Percentiles rank a stretch among this genome's conserved stretches.
Evolutionary conservation across 2,329 filamentous ascomycete species (phyloP).

Genomic region (Colletotrichum spinosum): DNA sequence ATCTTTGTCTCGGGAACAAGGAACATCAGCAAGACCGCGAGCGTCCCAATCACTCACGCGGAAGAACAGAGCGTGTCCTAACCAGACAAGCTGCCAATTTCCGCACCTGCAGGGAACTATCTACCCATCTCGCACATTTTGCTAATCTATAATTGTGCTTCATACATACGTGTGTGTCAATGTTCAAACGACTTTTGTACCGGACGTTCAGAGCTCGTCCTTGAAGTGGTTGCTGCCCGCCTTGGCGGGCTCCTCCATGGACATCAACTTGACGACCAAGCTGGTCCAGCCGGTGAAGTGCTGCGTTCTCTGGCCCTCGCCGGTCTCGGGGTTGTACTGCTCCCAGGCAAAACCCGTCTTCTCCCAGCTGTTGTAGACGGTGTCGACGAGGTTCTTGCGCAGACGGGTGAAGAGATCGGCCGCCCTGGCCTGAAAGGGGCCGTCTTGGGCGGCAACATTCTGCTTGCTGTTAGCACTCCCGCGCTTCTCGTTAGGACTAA

Average conservation of each 20-base stretch:
- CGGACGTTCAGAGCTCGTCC: slow-evolving; percentile 59
- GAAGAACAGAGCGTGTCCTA: too few species aligned
- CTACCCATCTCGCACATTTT: neutral
- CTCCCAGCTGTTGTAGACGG: slow-evolving; percentile 88
- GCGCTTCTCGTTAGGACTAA: neutral
- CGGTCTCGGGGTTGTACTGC: slow-evolving; percentile 95
- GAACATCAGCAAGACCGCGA: neutral
- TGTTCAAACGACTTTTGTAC: slow-evolving; percentile 4
- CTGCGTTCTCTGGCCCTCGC: slow-evolving; percentile 92
- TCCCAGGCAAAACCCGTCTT: slow-evolving; percentile 98
- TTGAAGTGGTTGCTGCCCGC: slow-evolving; percentile 44
- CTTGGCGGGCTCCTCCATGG: slow-evolving; percentile 78
- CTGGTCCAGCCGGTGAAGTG: slow-evolving; percentile 99
- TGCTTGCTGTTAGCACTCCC: slow-evolving; percentile 44
- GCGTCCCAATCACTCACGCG: neutral
- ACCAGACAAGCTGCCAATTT: neutral
- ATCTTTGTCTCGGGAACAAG: neutral
- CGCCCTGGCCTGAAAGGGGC: slow-evolving; percentile 77
- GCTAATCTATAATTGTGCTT: slow-evolving; percentile 20
- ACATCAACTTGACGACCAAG: slow-evolving; percentile 96
- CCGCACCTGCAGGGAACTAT: neutral
- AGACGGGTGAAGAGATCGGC: slow-evolving; percentile 80
- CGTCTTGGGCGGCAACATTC: slow-evolving; percentile 73
- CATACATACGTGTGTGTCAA: slow-evolving; percentile 11
- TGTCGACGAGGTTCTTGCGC: slow-evolving; percentile 87